These are phyloP conservation scores for Prinsepia uniflora DNA, from an alignment of 306 rosid genomes.

Conservation along the genomic window DNA sequence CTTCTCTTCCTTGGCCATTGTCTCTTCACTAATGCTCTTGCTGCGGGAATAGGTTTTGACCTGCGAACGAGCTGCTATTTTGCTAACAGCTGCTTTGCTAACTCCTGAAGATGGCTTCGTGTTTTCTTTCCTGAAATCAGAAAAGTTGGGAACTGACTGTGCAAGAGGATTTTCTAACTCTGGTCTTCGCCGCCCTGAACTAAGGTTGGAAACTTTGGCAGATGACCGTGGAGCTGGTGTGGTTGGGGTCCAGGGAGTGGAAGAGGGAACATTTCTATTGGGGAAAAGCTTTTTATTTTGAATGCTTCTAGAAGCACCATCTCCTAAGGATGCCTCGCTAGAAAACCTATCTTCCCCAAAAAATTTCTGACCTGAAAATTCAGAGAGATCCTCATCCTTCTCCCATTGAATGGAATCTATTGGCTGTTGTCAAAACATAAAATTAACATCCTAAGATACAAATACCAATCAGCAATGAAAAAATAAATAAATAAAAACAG, in stretches of 20 bases:
- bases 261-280: constrained; percentile 46
- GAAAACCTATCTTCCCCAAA: constrained; percentile 37
- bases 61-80: constrained; percentile 59
- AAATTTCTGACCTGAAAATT: constrained; percentile 53
- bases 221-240: constrained; percentile 51
- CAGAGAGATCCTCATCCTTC: constrained; percentile 69
- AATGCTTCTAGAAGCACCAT: constrained; percentile 42
- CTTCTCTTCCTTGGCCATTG: constrained; percentile 68
- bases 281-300: constrained; percentile 58
- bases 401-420: constrained; percentile 68
- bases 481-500: constrained; percentile 16
- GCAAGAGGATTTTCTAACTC: constrained; percentile 66
- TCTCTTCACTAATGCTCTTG: constrained; percentile 65
- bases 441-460: constrained; percentile 20
- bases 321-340: constrained; percentile 41
- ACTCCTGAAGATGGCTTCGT: constrained; percentile 76
- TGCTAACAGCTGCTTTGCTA: constrained; percentile 59
- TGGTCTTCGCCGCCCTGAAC: constrained; percentile 66
- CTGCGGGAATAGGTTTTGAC: constrained; percentile 59
- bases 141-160: constrained; percentile 91
- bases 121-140: constrained; percentile 95
- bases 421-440: constrained; percentile 53
- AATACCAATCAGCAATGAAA: constrained; percentile 22
- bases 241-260: constrained; percentile 50
- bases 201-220: constrained; percentile 41